A percentile compares a stretch with the other conserved stretches of the same genome.
These are phyloP conservation scores for Tausonia pullulans DNA, from an alignment of 1,284 basidiomycete species.

Conservation along the genomic window DNA sequence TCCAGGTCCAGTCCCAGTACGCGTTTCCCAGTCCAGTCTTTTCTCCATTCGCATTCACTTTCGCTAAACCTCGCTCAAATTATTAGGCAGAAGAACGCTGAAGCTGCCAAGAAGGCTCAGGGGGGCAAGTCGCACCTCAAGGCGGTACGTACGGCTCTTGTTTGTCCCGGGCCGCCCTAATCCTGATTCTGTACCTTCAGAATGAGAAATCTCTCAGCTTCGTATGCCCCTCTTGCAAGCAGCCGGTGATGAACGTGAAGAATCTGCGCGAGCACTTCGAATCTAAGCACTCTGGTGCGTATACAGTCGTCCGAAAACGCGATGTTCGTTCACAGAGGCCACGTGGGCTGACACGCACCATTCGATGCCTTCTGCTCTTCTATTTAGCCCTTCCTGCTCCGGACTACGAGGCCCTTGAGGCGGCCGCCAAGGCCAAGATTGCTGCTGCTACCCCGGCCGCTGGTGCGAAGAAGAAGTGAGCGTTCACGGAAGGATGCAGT, in stretches of 20 bases:
- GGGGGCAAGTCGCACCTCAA: neutral
- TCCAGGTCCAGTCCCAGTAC: neutral
- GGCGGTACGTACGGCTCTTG: neutral
- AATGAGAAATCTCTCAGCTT: neutral
- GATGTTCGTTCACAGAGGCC: no score
- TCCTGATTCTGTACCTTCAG: neutral
- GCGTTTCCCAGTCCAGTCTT: no score
- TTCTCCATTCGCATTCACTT: no score
- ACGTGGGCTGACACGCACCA: no score
- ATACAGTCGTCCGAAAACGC: no score
- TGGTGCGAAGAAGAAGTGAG: no score
- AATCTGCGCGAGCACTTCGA: neutral
- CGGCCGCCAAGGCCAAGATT: neutral
- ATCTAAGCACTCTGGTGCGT: neutral
- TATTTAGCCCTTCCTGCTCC: neutral
- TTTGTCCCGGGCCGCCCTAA: no score
- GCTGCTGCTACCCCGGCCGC: neutral
- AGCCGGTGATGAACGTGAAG: neutral
- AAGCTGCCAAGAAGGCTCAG: neutral
- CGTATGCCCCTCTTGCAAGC: neutral
- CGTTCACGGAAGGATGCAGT: no score
- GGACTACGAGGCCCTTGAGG: conserved; percentile 2
- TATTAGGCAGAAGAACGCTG: neutral
- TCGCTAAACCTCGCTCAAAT: no score
- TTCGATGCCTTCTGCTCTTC: no score